Base-by-base conservation (phyloP, 148 eudicot species). In the Bassia scoparia region DNA sequence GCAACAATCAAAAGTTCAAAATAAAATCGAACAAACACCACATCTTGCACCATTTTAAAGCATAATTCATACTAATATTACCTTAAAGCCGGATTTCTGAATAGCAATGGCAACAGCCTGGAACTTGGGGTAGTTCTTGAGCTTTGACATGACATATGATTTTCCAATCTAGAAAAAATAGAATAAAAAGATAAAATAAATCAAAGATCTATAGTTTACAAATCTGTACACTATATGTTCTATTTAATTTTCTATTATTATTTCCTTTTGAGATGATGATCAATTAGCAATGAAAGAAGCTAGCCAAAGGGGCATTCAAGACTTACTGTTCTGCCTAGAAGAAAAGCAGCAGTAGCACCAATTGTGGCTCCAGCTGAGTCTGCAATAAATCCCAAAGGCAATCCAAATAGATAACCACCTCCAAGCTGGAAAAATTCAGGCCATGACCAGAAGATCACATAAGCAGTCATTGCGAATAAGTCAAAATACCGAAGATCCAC, bases 361-460 rank as follows among this genome's bases (percentile, higher is more conserved):
- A 90, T 15, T 31, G 89, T 87, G 26, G 99, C 96, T 82, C 99
- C 97, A 69, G 86, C 41, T 35, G 99, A 96, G 83, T 96, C 97
- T 68, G 99, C 92, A 71, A 90, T 23, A 79, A 96, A 92, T 63
- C 97, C 99, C 70, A 96, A 80, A 29, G 97, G 90, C 85, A 96
- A 77, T 46, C 99, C 99, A 82, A 88, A 96, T 43, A 96, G 90
- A 82, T 92, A 96, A 78, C 99, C 99, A 27, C 97, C 99, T 30
- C 99, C 99, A 37, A 96, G 87, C 97, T 96, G 86, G 79, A 71
- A 71, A 69, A 72, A 21, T 26, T 56, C 53, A 66, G 30, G 49
- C 30, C 60, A 29, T 15, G 35, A 50, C 38, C 41, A 50, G 34
- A 27, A 75, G 68, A 43, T 30, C 41, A 68, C 48, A 50, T 70